A percentile compares a stretch with the other conserved stretches of the same genome.
phyloP scores from a whole-genome alignment of 148 eudicot genomes.

The Spergularia marina region DNA sequence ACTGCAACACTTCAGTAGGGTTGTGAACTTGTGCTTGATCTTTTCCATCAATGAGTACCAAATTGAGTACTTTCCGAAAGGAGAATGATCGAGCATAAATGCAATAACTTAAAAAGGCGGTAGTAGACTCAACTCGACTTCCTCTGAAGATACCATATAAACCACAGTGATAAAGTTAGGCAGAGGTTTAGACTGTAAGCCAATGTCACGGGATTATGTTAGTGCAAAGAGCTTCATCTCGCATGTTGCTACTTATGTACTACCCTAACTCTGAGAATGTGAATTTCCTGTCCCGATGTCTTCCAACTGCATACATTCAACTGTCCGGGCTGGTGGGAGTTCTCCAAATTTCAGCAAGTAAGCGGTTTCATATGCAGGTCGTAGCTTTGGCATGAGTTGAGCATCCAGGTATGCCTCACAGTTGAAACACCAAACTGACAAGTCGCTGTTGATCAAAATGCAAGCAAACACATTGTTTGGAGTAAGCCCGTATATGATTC shows the following conservation, averaged over 20 bases:
- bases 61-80: too few species aligned
- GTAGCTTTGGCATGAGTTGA: slow-evolving; percentile 57
- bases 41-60: too few species aligned
- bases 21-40: too few species aligned
- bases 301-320: slow-evolving; percentile 36
- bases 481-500: neutral
- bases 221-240: neutral
- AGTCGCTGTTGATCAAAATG: slow-evolving; percentile 56
- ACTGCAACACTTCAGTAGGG: too few species aligned
- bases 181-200: neutral
- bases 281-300: slow-evolving; percentile 21
- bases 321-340: slow-evolving; percentile 53
- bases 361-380: slow-evolving; percentile 75
- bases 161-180: neutral
- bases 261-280: neutral
- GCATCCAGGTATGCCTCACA: slow-evolving; percentile 91
- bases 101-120: too few species aligned
- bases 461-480: neutral
- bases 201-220: neutral
- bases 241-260: neutral
- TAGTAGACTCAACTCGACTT: too few species aligned
- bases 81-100: too few species aligned
- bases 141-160: neutral
- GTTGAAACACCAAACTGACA: slow-evolving; percentile 91
- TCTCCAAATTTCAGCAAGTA: slow-evolving; percentile 79